Percentiles rank a stretch among this genome's conserved stretches.
These are phyloP conservation scores for Casaregolazyma lundiana DNA, from an alignment of 1,139 yeast species.

Conservation along the genomic window DNA sequence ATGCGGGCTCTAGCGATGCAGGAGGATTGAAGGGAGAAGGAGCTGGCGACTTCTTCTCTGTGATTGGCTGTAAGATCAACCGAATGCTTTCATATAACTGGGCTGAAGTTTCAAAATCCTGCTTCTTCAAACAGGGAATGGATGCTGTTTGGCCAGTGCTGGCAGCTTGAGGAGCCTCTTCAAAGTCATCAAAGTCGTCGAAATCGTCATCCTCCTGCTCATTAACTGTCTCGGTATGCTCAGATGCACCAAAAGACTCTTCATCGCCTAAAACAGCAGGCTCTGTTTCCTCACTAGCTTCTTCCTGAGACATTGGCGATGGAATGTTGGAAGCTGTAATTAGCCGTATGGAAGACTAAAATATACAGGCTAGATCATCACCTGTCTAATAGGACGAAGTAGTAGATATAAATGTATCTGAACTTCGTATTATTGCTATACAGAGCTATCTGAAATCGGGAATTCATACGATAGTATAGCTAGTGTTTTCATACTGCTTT, in stretches of 20 bases:
- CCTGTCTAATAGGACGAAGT: no score
- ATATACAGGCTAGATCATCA: no score
- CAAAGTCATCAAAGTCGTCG: constrained; percentile 24
- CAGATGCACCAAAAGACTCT: not conserved
- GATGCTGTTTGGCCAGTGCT: constrained; percentile 10
- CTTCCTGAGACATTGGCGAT: no score
- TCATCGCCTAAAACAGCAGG: not conserved
- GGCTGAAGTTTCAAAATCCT: constrained; percentile 13
- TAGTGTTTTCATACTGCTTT: no score
- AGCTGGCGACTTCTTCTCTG: not conserved
- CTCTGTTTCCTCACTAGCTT: no score
- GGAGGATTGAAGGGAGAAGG: constrained; percentile 2
- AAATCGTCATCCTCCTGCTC: constrained; percentile 25
- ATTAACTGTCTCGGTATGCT: constrained; percentile 8
- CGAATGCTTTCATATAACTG: constrained; percentile 11
- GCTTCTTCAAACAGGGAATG: constrained; percentile 13
- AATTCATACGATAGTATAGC: no score
- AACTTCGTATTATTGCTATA: no score
- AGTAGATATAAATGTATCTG: no score
- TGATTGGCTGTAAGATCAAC: constrained; percentile 7
- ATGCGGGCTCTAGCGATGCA: constrained; percentile 9
- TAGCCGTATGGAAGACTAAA: no score
- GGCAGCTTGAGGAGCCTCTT: constrained; percentile 9
- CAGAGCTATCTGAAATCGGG: no score
- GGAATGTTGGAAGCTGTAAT: no score